A percentile compares a stretch with the other conserved stretches of the same genome.
Conservation (phyloP, 2,329 filamentous ascomycete species). For the Hymenoscyphus scutula region DNA sequence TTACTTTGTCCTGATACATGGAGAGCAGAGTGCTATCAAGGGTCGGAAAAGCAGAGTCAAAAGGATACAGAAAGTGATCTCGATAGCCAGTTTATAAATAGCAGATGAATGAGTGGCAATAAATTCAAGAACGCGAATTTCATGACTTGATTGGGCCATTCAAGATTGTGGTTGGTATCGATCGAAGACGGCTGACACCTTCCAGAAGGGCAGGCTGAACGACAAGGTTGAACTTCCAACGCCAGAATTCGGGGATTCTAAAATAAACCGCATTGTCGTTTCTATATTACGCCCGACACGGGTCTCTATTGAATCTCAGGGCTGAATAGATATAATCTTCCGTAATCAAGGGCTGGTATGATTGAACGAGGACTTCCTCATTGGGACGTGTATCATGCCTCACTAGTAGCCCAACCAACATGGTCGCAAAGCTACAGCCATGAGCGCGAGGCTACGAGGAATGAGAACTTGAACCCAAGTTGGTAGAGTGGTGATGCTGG, state of each 20-base stretch:
- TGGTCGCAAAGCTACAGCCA: neutral
- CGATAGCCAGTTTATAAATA: neutral
- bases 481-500: no score
- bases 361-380: neutral
- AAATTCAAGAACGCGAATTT: neutral
- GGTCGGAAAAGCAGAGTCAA: neutral
- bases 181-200: conserved; percentile 4
- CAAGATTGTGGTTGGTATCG: neutral
- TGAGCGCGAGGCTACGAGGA: neutral
- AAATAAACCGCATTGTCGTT: neutral
- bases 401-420: neutral
- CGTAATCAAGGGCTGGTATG: neutral
- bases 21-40: neutral
- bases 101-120: neutral
- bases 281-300: neutral
- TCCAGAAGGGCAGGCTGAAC: conserved; percentile 1
- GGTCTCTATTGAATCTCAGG: conserved; percentile 1
- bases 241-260: neutral
- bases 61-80: neutral
- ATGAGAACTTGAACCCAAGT: no score
- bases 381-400: neutral
- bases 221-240: neutral
- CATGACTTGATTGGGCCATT: neutral
- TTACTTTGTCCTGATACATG: neutral
- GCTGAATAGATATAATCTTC: neutral